phyloP scores from a whole-genome alignment of 148 eudicot species.

The Selenicereus undatus region DNA sequence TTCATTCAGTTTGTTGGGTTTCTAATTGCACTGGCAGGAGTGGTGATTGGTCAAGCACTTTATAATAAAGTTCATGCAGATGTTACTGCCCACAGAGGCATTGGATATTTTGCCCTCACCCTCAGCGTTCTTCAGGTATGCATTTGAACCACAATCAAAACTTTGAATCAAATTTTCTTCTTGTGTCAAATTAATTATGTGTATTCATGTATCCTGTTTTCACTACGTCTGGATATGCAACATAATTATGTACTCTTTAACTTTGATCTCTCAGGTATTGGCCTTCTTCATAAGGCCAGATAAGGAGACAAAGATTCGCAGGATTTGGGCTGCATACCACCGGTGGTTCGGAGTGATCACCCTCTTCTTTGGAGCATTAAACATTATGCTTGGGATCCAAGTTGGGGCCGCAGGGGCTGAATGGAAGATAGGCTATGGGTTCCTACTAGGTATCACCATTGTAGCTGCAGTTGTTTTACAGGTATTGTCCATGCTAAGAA shows the following conservation, averaged over 20 bases:
- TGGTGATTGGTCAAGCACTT: conserved; percentile 70
- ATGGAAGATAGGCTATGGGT: conserved; percentile 89
- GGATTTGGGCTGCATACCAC: conserved; percentile 79
- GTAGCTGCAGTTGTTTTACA: conserved; percentile 54
- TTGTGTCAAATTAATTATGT: not conserved
- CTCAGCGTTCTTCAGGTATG: conserved; percentile 77
- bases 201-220: not conserved
- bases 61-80: conserved; percentile 45
- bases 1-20: conserved; percentile 74
- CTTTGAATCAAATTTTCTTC: not conserved
- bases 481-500: conserved; percentile 49
- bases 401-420: conserved; percentile 53
- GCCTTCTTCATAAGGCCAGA: conserved; percentile 78
- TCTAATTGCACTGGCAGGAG: conserved; percentile 58
- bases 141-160: not conserved
- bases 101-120: conserved; percentile 70
- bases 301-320: conserved; percentile 68
- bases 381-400: conserved; percentile 74
- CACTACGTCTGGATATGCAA: not conserved
- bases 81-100: conserved; percentile 74
- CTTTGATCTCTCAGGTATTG: conserved; percentile 43
- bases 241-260: not conserved
- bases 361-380: conserved; percentile 74
- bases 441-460: conserved; percentile 48
- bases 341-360: conserved; percentile 66